Conservation (phyloP, 176 grass and related monocot species). For the Melocanna baccifera region DNA sequence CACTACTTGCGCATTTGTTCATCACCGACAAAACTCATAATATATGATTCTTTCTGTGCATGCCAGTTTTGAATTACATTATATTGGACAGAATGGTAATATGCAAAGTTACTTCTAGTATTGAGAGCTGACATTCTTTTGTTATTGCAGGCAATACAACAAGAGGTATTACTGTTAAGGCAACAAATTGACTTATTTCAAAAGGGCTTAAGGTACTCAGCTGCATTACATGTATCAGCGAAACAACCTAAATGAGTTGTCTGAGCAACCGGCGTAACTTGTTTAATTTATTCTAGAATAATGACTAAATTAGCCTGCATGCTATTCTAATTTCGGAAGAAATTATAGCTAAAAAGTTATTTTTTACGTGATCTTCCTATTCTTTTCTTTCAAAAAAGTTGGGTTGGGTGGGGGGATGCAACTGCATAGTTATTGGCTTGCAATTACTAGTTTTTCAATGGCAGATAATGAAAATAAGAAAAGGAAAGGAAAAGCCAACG, state of each 20-base stretch:
- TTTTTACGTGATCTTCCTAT: not conserved
- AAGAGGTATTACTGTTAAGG: conserved; percentile 52
- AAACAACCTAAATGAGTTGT: not conserved
- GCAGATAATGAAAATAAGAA: not conserved
- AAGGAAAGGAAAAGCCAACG: not conserved
- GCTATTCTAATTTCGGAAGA: not conserved
- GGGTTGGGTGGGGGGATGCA: not conserved
- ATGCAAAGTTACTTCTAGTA: not conserved
- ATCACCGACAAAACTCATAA: not conserved
- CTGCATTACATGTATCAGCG: not conserved
- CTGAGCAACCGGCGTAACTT: not conserved
- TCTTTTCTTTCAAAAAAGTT: not conserved
- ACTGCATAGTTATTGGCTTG: not conserved
- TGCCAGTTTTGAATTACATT: not conserved
- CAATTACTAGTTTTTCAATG: not conserved
- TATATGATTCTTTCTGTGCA: not conserved
- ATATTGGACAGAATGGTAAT: not conserved
- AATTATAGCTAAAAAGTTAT: not conserved
- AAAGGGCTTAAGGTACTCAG: conserved; percentile 68
- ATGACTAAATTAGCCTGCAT: not conserved
- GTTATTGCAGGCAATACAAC: conserved; percentile 48
- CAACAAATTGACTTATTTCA: conserved; percentile 71
- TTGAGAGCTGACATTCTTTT: not conserved
- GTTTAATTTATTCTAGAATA: not conserved
- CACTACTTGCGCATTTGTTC: not conserved